Conservation (phyloP, 208 protist species). For the Trypanosoma theileri region DNA sequence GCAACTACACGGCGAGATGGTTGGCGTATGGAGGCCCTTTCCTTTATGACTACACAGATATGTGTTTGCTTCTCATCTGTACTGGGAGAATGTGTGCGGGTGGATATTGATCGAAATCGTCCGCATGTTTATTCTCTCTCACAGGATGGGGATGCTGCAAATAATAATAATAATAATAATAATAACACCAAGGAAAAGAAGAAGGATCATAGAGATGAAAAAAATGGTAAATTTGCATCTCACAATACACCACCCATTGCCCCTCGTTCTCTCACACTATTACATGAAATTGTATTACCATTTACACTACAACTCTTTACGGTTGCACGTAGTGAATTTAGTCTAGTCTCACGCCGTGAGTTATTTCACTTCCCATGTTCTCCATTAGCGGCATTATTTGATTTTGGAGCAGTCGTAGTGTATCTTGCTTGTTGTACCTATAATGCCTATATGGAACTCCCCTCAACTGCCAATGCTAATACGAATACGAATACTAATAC, state of each 20-base stretch:
- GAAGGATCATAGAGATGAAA: neutral
- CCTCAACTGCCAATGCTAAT: neutral
- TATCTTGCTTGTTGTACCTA: conserved; percentile 56
- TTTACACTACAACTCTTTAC: conserved; percentile 50
- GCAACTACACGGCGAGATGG: conserved; percentile 50
- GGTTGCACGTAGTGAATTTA: conserved; percentile 57
- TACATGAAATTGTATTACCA: conserved; percentile 63
- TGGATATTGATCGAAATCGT: conserved; percentile 28
- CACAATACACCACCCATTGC: conserved; percentile 6
- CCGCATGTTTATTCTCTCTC: neutral
- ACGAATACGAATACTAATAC: neutral
- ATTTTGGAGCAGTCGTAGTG: conserved; percentile 64
- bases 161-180: neutral
- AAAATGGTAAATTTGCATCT: neutral
- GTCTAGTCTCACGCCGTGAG: conserved; percentile 65
- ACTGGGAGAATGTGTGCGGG: conserved; percentile 40
- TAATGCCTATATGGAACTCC: conserved; percentile 31
- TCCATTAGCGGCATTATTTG: conserved; percentile 42
- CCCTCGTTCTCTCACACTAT: conserved; percentile 32
- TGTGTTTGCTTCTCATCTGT: conserved; percentile 38
- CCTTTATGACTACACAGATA: conserved; percentile 49
- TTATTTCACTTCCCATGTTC: conserved; percentile 59
- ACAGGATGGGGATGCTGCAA: neutral
- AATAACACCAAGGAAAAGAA: neutral
- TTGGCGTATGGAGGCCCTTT: conserved; percentile 67